A percentile compares a stretch with the other conserved stretches of the same genome.
Conservation (phyloP, 2,329 filamentous ascomycete genomes). For the Ophiostoma perfectum region DNA sequence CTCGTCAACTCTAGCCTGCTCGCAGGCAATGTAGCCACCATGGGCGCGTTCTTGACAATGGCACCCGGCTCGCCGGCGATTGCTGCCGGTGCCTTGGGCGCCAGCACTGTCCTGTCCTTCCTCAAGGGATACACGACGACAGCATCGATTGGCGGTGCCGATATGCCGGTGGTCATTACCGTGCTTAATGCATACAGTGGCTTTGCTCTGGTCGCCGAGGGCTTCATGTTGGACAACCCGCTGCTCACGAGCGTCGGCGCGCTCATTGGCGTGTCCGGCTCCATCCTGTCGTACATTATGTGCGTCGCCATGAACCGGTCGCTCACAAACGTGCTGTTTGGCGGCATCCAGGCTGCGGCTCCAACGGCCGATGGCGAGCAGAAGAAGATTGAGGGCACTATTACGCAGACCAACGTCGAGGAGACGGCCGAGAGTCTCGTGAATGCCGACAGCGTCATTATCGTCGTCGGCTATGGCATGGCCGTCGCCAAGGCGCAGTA, state of each 20-base stretch:
- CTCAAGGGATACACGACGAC: conserved; percentile 84
- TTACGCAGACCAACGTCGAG: conserved; percentile 72
- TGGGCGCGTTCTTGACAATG: conserved; percentile 78
- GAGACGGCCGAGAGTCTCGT: conserved; percentile 71
- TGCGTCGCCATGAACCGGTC: conserved; percentile 90
- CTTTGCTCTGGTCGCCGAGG: conserved; percentile 83
- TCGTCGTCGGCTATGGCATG: conserved; percentile 91
- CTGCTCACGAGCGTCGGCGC: conserved; percentile 80
- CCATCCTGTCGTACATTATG: conserved; percentile 80
- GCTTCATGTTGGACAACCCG: conserved; percentile 85
- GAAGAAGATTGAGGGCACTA: conserved; percentile 72
- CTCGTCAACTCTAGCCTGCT: conserved; percentile 69
- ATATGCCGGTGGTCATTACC: conserved; percentile 89
- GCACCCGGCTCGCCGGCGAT: conserved; percentile 73
- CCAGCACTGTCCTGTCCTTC: conserved; percentile 73
- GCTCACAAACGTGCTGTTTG: conserved; percentile 83
- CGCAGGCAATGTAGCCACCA: conserved; percentile 70
- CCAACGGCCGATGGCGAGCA: conserved; percentile 56
- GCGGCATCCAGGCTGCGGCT: conserved; percentile 55
- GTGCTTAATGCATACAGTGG: conserved; percentile 88
- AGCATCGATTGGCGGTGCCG: conserved; percentile 82
- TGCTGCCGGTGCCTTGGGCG: conserved; percentile 70
- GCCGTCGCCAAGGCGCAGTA: conserved; percentile 92
- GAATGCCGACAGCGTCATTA: conserved; percentile 78
- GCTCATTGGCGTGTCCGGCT: conserved; percentile 81